Evolutionary conservation across 2,329 filamentous ascomycete genomes (phyloP), one percentile per base, ranked within the genome.

Genomic region (Mollisia scopiformis): DNA sequence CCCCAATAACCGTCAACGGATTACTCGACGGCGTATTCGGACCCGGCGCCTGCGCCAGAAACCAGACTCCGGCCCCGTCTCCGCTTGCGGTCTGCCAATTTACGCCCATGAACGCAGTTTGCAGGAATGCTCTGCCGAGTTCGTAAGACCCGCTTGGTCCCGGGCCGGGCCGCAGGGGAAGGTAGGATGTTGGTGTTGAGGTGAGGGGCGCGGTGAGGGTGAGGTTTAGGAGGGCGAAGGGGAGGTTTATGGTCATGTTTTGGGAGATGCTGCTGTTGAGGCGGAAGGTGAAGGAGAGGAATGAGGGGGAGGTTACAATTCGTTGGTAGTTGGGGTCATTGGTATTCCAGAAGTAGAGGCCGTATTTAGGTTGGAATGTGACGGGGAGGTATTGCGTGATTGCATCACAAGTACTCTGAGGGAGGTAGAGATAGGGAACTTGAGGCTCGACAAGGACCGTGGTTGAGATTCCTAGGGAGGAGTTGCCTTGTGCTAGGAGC

Each of bases 61-160:
- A 75, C 57, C 64, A 67, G 11, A 25, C 46, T 1, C 54, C 63
- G 3, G 41, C 16, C 7, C 37, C 43, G 11, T 39, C 49, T 7
- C 16, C 60, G 3, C 19, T 13, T 30, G 47, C 27, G n/a, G 55
- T 56, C n/a, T 69, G 57, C 64, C 66, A 74, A 37, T 73, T 72
- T 14, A 70, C 66, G 7, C 71, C 74, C 2, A 76, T 55, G 55
- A 76, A 77, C 2, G 75, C 72, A 1, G 73, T 73, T 66, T 77
- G 75, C 1, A 77, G 59, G 61, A 78, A 77, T 7, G 73, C 71
- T 41, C 72, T 70, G 6, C 75, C 74, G n/a, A 77, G 70, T 8
- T 55, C 57, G 58, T 62, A 67, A 30, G 11, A 41, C 21, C 35
- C 31, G n/a, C 49, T 55, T 14, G 57, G 33, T 21, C 49, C 31